Conservation (phyloP, 108 stramenopile genomes). For the Cylindrotheca fusiformis region DNA sequence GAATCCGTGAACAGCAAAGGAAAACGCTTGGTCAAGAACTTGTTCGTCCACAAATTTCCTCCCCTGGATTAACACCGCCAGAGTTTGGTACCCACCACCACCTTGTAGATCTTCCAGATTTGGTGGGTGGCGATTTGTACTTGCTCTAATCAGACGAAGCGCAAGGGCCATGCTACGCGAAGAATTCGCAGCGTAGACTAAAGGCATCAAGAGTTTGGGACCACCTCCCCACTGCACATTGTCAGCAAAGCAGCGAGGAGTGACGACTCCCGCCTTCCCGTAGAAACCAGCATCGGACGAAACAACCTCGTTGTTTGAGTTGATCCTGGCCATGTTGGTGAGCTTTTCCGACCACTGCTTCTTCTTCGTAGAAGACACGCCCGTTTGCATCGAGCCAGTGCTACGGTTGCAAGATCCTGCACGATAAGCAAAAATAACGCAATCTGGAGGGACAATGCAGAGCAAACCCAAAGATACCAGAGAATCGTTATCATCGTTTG, state of each 20-base stretch:
- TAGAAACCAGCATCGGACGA: constrained; percentile 77
- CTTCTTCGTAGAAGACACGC: constrained; percentile 27
- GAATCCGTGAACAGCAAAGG: constrained; percentile 84
- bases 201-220: constrained; percentile 71
- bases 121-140: constrained; percentile 69
- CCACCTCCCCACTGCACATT: constrained; percentile 89
- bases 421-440: constrained; percentile 72
- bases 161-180: constrained; percentile 61
- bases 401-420: constrained; percentile 44
- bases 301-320: constrained; percentile 44
- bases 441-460: constrained; percentile 66
- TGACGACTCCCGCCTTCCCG: constrained; percentile 65
- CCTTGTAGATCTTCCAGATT: constrained; percentile 84
- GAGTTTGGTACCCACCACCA: constrained; percentile 79
- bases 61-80: constrained; percentile 72
- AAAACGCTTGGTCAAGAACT: constrained; percentile 83
- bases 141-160: constrained; percentile 67
- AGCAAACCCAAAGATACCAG: constrained; percentile 73
- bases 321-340: constrained; percentile 72
- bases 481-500: constrained; percentile 60
- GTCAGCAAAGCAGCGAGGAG: constrained; percentile 81
- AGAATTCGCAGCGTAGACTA: constrained; percentile 69
- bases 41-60: constrained; percentile 71
- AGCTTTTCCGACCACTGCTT: constrained; percentile 50
- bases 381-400: constrained; percentile 7